phyloP scores from a whole-genome alignment of 139 green algal genomes.

The Chlamydomonas sphaeroides region DNA sequence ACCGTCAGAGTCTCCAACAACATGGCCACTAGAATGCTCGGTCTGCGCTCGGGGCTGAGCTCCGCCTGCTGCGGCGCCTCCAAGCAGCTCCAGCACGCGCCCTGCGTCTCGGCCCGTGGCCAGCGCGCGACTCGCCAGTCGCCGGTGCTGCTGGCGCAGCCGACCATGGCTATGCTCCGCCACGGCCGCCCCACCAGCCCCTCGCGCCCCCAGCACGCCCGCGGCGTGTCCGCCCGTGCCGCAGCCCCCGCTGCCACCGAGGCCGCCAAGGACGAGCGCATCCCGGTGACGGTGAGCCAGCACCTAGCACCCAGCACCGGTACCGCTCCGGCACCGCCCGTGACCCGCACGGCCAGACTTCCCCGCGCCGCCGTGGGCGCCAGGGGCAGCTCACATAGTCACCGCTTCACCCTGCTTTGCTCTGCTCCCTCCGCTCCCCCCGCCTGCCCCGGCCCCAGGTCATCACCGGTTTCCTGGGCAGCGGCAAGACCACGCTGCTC shows the following conservation, averaged over 20 bases:
- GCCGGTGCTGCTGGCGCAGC: too few species aligned
- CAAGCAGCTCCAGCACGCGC: too few species aligned
- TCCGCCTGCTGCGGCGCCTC: too few species aligned
- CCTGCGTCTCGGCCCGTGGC: too few species aligned
- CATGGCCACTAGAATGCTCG: too few species aligned
- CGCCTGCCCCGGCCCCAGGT: slow-evolving; percentile 63
- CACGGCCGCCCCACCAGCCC: too few species aligned
- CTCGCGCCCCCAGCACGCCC: too few species aligned
- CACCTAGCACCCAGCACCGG: background rate
- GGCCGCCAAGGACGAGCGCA: slow-evolving; percentile 32
- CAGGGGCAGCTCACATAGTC: background rate
- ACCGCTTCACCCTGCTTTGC: background rate
- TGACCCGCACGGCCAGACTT: background rate
- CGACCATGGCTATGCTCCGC: too few species aligned
- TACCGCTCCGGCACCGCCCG: background rate
- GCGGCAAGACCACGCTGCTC: slow-evolving; percentile 90
- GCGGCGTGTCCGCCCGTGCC: background rate
- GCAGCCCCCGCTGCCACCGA: background rate
- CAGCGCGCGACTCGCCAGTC: too few species aligned
- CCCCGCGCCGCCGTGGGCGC: background rate
- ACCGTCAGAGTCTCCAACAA: too few species aligned
- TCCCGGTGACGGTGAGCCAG: slow-evolving; percentile 47
- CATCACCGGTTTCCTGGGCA: slow-evolving; percentile 96
- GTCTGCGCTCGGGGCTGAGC: too few species aligned
- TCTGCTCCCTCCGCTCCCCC: background rate